Conservation (phyloP, 164 flowering plant species). For the Cinnamomum micranthum region DNA sequence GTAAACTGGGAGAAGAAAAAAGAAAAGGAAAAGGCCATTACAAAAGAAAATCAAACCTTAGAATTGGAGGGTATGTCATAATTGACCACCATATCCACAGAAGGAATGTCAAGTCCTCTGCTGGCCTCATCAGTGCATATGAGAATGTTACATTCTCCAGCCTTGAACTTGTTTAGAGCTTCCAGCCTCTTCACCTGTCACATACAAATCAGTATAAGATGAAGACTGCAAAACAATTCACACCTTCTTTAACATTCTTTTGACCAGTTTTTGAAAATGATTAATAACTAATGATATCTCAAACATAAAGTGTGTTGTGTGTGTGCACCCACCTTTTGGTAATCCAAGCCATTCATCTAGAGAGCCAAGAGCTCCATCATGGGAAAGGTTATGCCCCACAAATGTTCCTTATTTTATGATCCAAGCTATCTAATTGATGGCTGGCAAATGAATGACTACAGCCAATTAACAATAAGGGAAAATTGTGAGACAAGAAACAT, state of each 20-base stretch:
- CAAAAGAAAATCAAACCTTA: slow-evolving; percentile 44
- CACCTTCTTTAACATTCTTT: too few species aligned
- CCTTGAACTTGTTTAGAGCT: slow-evolving; percentile 82
- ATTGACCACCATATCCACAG: slow-evolving; percentile 92
- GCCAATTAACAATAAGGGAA: too few species aligned
- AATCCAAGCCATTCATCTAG: background rate
- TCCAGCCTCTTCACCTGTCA: slow-evolving; percentile 78
- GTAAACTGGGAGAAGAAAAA: background rate
- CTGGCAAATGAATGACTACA: too few species aligned
- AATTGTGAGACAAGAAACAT: too few species aligned
- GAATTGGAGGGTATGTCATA: slow-evolving; percentile 85
- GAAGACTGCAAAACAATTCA: background rate
- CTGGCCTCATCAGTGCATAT: slow-evolving; percentile 95
- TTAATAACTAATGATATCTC: too few species aligned
- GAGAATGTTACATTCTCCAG: slow-evolving; percentile 84
- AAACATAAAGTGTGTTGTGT: background rate
- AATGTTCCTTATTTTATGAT: too few species aligned
- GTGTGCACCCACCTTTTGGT: background rate
- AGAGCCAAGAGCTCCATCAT: background rate
- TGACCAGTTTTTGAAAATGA: too few species aligned
- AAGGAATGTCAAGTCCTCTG: slow-evolving; percentile 92
- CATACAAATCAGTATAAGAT: background rate
- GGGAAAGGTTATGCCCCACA: background rate
- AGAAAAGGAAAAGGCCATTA: background rate
- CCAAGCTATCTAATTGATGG: too few species aligned